Percentiles rank a stretch among this genome's conserved stretches.
phyloP scores from a whole-genome alignment of 139 green algal species.

The Limnomonas spitsbergensis region DNA sequence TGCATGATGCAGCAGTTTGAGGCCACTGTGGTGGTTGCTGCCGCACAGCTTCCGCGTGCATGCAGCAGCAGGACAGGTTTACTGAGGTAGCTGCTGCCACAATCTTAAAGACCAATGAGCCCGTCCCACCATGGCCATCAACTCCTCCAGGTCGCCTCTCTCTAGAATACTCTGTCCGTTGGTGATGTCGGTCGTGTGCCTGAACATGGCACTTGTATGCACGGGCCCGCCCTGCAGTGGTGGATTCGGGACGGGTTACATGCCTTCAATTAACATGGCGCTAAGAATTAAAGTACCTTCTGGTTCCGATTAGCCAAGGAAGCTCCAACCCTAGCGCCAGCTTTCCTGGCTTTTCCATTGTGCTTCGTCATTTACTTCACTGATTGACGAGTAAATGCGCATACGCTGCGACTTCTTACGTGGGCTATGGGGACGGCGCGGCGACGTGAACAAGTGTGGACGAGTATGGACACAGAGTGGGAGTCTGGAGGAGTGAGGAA shows the following conservation, averaged over 20 bases:
- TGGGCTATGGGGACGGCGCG: no score
- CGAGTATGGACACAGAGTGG: no score
- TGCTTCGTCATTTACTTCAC: constrained; percentile 79
- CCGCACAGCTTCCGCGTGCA: no score
- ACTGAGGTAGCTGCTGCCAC: no score
- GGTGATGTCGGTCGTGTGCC: constrained; percentile 68
- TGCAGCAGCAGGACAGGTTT: no score
- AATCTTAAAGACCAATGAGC: no score
- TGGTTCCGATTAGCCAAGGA: constrained; percentile 57
- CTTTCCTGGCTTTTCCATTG: constrained; percentile 75
- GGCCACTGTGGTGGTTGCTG: no score
- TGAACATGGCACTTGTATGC: constrained; percentile 4
- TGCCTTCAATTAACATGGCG: not conserved
- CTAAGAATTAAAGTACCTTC: constrained; percentile 28
- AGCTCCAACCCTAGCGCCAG: constrained; percentile 58
- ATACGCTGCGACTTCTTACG: no score
- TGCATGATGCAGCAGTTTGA: no score
- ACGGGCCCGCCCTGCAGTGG: not conserved
- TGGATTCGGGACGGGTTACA: not conserved
- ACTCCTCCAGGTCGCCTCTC: constrained; percentile 85
- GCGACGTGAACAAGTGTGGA: no score
- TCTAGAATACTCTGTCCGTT: constrained; percentile 76
- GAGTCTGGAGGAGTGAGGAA: no score
- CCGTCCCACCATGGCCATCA: constrained; percentile 87
- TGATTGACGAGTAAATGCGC: no score